Conservation (phyloP, 176 grass and related monocot genomes). For the Musa acuminata region DNA sequence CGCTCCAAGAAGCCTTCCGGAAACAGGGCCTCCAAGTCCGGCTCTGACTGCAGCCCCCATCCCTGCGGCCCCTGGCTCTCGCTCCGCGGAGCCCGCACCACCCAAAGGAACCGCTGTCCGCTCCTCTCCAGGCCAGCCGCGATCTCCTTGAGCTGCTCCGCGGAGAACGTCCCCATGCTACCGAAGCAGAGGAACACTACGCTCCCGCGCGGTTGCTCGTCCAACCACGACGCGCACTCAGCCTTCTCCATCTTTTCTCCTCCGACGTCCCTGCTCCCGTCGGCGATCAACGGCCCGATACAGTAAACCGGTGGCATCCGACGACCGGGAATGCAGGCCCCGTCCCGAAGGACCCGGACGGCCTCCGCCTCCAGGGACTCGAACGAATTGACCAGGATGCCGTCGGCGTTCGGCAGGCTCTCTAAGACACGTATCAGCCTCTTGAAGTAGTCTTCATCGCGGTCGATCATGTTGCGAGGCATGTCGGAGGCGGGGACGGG, state of each 20-base stretch:
- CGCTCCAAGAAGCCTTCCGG: conserved; percentile 26
- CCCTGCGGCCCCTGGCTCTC: not conserved
- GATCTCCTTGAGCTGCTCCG: conserved; percentile 22
- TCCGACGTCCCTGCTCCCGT: not conserved
- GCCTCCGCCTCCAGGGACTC: not conserved
- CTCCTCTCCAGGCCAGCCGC: conserved; percentile 20
- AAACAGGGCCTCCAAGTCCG: not conserved
- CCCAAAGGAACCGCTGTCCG: conserved; percentile 27
- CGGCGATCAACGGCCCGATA: conserved; percentile 20
- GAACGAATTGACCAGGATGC: not conserved
- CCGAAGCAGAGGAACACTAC: conserved; percentile 13
- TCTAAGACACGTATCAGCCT: not conserved
- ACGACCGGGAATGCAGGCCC: conserved; percentile 3
- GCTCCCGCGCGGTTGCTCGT: conserved; percentile 22
- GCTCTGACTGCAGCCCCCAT: not conserved
- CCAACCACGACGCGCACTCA: conserved; percentile 10
- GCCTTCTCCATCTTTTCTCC: not conserved
- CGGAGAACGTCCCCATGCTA: not conserved
- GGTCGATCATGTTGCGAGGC: not conserved
- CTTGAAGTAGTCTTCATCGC: not conserved
- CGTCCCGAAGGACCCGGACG: not conserved
- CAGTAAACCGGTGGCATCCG: conserved; percentile 23
- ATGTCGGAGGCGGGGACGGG: not conserved
- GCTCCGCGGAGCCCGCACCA: not conserved
- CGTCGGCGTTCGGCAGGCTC: not conserved